Conservation (phyloP, 257 asterid species). For the Rhazya stricta region DNA sequence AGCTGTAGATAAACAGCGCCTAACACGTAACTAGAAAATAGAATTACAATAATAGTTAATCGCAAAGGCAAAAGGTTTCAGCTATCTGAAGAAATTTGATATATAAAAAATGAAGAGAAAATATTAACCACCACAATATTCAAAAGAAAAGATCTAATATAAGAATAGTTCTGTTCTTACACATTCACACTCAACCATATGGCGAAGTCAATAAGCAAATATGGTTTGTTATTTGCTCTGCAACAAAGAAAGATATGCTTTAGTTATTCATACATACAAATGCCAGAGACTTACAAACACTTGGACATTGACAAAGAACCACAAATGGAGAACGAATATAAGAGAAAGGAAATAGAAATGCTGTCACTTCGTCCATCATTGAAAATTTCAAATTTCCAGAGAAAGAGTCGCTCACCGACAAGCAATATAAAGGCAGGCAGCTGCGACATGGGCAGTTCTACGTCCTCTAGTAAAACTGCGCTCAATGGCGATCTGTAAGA, state of each 20-base stretch:
- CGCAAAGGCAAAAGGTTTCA: background rate
- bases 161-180: constrained; percentile 16
- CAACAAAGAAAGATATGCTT: constrained; percentile 12
- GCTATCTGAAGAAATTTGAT: background rate
- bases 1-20: constrained; percentile 89
- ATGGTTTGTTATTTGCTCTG: constrained; percentile 19
- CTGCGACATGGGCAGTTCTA: constrained; percentile 75
- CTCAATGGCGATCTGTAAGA: constrained; percentile 59
- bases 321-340: background rate
- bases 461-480: constrained; percentile 82
- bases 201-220: constrained; percentile 22
- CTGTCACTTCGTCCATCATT: background rate
- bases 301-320: background rate
- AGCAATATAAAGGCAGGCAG: constrained; percentile 80
- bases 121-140: no score
- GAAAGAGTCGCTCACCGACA: constrained; percentile 50
- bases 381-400: background rate
- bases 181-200: constrained; percentile 18
- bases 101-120: background rate
- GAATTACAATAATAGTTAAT: background rate
- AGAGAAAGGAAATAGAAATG: no score
- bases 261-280: background rate
- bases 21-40: constrained; percentile 63
- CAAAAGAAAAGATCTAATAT: background rate
- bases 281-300: no score